Percentiles rank a stretch among this genome's conserved stretches.
phyloP scores from a whole-genome alignment of 2,329 filamentous ascomycete species.

The Verticillium longisporum region DNA sequence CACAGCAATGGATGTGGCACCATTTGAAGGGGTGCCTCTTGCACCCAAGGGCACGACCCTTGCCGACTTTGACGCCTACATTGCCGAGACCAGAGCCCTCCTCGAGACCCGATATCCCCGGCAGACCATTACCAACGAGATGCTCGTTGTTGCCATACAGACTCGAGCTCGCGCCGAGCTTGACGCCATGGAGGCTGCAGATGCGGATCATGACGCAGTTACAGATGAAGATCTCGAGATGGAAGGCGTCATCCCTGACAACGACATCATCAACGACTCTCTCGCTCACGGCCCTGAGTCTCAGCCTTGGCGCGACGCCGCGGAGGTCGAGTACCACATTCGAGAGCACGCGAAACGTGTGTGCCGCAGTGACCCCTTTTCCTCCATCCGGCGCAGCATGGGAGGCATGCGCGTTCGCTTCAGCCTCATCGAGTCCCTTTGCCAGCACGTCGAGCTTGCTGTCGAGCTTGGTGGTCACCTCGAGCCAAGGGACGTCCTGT shows the following conservation, averaged over 20 bases:
- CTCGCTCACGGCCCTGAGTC: not conserved
- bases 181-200: not conserved
- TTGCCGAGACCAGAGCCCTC: not conserved
- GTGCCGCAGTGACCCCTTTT: not conserved
- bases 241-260: conserved; percentile 1
- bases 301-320: not conserved
- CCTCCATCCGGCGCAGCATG: not conserved
- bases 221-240: conserved; percentile 1
- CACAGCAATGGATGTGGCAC: not conserved
- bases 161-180: not conserved
- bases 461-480: conserved; percentile 50
- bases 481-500: conserved; percentile 48
- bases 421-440: conserved; percentile 37
- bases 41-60: not conserved
- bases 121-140: not conserved
- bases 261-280: conserved; percentile 2
- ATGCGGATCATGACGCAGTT: not conserved
- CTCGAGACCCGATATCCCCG: not conserved
- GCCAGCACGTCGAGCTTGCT: conserved; percentile 41
- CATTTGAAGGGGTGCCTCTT: not conserved
- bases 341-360: not conserved
- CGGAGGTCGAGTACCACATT: not conserved
- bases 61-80: not conserved
- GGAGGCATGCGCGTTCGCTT: conserved; percentile 14
- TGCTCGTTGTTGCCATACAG: not conserved